Evolutionary conservation across 176 grass and related monocot genomes (phyloP), one percentile per base, ranked within the genome.

Genomic region (Oryza punctata): DNA sequence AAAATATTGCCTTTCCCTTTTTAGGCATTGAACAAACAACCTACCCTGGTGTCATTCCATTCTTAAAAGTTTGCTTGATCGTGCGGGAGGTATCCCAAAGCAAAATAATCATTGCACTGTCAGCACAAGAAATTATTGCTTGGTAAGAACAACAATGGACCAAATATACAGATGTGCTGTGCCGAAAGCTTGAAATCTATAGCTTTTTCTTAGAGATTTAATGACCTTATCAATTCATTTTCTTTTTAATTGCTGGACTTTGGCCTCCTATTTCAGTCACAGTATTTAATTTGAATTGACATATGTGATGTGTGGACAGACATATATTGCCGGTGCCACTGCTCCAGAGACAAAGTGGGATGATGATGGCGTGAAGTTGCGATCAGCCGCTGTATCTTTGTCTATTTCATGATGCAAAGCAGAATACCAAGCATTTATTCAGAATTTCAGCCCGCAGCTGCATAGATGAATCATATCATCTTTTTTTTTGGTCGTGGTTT

Each of bases 281-380:
- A 29, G 12, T 61, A 63, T 18, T 77, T 75, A 28, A 70, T 24
- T 65, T 72, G 9, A 9, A 66, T 86, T 72, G 16, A 79, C 30
- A 41, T 81, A 49, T 78, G 71, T 29, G 77, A 41, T 81, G 61
- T 78, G 71, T 29, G 73, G 27, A 76, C 84, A 98, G 96, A 88
- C 93, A 63, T 95, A 91, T 70, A 91, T 98, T 43, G 93, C 89
- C 5, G 96, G 87, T 65, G 91, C 85, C 28, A 84, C 93, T 65
- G 96, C 93, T 81, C 96, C 96, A 63, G 82, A 98, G 67, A 71
- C 75, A 13, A 95, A 90, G 79, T 98, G 96, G 96, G 89, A 88
- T 32, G 85, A 85, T 27, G 96, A 98, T 50, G 93, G 93, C 11
- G 72, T 92, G 45, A 98, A 82, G 78, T 82, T 98, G 67, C 91